These are phyloP conservation scores for Tricholoma sp. DNA, from an alignment of 768 basidiomycete genomes.

Conservation along the genomic window DNA sequence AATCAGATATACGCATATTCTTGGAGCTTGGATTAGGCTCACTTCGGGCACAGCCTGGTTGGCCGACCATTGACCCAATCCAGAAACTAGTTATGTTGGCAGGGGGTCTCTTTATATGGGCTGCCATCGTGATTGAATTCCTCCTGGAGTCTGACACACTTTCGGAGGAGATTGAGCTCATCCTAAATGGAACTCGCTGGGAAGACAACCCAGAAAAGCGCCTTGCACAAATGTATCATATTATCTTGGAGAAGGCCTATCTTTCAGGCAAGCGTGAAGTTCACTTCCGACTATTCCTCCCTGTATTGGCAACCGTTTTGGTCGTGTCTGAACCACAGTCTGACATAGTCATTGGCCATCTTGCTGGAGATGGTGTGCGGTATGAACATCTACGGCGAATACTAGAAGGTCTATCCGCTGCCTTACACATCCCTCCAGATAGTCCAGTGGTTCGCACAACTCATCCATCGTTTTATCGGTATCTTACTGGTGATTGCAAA, in stretches of 20 bases:
- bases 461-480: background rate
- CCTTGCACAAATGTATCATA: background rate
- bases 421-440: background rate
- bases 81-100: background rate
- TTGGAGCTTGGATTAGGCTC: background rate
- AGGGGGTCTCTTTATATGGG: background rate
- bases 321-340: background rate
- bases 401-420: background rate
- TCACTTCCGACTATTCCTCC: background rate
- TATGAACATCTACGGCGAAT: background rate
- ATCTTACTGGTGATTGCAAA: background rate
- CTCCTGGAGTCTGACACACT: background rate
- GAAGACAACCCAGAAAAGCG: background rate
- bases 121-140: background rate
- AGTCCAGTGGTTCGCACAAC: background rate
- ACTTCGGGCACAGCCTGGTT: background rate
- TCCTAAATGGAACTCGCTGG: background rate
- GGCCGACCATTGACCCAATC: background rate
- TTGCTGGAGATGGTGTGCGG: background rate
- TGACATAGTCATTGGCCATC: background rate
- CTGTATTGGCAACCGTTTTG: background rate
- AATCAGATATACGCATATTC: background rate
- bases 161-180: background rate
- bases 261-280: background rate
- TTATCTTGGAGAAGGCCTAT: background rate